These are phyloP conservation scores for Phytophthora pisi DNA, from an alignment of 352 stramenopile species.

Conservation along the genomic window DNA sequence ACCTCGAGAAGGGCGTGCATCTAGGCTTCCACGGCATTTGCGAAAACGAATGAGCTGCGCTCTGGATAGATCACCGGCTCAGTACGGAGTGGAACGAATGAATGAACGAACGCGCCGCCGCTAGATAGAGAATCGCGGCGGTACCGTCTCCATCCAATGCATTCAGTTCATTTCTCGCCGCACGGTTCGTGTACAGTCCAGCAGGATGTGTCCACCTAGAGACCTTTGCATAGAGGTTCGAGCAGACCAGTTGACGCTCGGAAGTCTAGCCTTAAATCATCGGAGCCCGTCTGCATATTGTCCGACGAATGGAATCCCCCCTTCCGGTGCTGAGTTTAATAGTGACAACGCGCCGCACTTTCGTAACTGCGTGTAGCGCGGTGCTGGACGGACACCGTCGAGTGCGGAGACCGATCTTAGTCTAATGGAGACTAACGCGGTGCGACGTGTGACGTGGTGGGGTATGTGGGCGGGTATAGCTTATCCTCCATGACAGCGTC, in stretches of 20 bases:
- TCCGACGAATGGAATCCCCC: background rate
- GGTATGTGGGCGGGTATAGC: background rate
- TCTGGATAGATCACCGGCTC: background rate
- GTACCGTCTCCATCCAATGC: background rate
- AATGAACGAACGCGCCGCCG: slow-evolving; percentile 2
- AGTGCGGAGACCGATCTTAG: slow-evolving; percentile 16
- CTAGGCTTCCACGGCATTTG: slow-evolving; percentile 78
- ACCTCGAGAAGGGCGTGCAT: slow-evolving; percentile 62
- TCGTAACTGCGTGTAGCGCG: background rate
- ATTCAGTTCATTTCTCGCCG: background rate
- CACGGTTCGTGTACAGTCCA: background rate
- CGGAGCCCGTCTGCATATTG: background rate
- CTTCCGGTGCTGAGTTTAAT: slow-evolving; percentile 1
- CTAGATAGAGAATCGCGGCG: slow-evolving; percentile 10
- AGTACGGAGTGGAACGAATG: background rate
- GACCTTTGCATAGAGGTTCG: background rate
- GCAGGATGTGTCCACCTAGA: background rate
- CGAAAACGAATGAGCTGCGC: slow-evolving; percentile 45
- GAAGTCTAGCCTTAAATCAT: slow-evolving; percentile 2
- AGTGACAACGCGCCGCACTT: slow-evolving; percentile 5
- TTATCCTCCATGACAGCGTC: slow-evolving; percentile 16
- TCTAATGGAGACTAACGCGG: background rate
- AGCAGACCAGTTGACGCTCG: background rate
- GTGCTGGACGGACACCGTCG: slow-evolving; percentile 21
- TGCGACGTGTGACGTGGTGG: slow-evolving; percentile 16